phyloP scores from a whole-genome alignment of 1,139 yeast species.

The Sugiyamaella neomexicana region DNA sequence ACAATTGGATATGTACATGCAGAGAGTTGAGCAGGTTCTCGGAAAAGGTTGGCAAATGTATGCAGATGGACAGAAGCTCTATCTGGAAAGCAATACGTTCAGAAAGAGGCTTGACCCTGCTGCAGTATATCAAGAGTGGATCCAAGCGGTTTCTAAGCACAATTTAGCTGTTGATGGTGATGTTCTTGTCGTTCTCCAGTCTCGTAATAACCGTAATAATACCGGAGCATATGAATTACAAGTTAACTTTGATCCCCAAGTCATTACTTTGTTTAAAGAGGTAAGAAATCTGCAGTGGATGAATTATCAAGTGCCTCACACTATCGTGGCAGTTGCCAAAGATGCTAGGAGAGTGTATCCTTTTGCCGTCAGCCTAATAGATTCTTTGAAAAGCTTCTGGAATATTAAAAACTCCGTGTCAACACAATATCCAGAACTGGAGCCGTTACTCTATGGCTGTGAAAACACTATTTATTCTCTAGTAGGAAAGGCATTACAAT shows the following conservation, averaged over 20 bases:
- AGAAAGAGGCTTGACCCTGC: slow-evolving; percentile 50
- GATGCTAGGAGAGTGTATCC: slow-evolving; percentile 56
- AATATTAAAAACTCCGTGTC: slow-evolving; percentile 28
- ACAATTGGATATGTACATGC: slow-evolving; percentile 45
- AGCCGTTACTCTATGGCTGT: slow-evolving; percentile 47
- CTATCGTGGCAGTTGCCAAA: slow-evolving; percentile 47
- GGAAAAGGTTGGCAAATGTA: slow-evolving; percentile 77
- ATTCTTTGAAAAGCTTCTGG: slow-evolving; percentile 43
- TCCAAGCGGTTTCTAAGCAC: slow-evolving; percentile 30
- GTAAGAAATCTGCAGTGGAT: slow-evolving; percentile 53
- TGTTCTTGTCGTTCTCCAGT: slow-evolving; percentile 43
- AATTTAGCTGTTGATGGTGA: slow-evolving; percentile 40
- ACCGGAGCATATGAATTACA: slow-evolving; percentile 30
- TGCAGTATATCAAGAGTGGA: slow-evolving; percentile 52
- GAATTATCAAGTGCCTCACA: slow-evolving; percentile 61
- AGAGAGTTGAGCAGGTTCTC: slow-evolving; percentile 52
- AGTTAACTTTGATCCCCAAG: slow-evolving; percentile 53
- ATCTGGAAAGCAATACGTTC: slow-evolving; percentile 51
- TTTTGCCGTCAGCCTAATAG: slow-evolving; percentile 55
- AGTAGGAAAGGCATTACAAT: slow-evolving; percentile 39
- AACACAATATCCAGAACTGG: slow-evolving; percentile 43
- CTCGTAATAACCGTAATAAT: slow-evolving; percentile 20
- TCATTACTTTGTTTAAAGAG: slow-evolving; percentile 53
- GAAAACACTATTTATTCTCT: slow-evolving; percentile 41
- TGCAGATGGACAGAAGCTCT: slow-evolving; percentile 68